These are phyloP conservation scores for Bipolaris zeicola DNA, from an alignment of 2,329 filamentous ascomycete species.

Conservation along the genomic window DNA sequence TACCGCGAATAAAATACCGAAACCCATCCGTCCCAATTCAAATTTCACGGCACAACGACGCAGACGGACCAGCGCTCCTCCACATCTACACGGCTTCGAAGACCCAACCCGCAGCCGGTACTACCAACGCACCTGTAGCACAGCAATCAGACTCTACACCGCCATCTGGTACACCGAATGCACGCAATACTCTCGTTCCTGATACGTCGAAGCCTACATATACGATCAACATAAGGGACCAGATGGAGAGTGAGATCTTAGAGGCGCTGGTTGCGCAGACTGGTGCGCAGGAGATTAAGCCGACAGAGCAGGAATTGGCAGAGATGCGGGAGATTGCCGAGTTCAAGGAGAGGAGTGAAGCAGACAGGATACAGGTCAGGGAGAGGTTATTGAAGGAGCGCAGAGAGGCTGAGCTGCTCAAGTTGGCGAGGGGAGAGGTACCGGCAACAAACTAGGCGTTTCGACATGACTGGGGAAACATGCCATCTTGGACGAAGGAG, in stretches of 20 bases:
- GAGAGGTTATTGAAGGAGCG: slow-evolving; percentile 63
- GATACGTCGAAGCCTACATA: slow-evolving; percentile 47
- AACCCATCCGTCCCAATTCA: slow-evolving; percentile 87
- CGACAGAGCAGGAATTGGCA: slow-evolving; percentile 64
- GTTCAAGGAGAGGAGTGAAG: slow-evolving; percentile 56
- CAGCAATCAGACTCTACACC: slow-evolving; percentile 23
- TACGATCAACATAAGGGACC: slow-evolving; percentile 64
- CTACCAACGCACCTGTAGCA: slow-evolving; percentile 20
- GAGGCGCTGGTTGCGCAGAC: slow-evolving; percentile 66
- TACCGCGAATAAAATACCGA: slow-evolving; percentile 90
- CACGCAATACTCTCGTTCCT: slow-evolving; percentile 33
- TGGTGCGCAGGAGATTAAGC: slow-evolving; percentile 61
- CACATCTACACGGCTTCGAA: slow-evolving; percentile 43
- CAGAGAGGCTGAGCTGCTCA: slow-evolving; percentile 65
- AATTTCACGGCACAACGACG: slow-evolving; percentile 67
- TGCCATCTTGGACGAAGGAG: not conserved
- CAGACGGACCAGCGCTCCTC: slow-evolving; percentile 47
- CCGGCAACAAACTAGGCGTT: slow-evolving; percentile 4
- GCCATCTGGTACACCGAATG: slow-evolving; percentile 27
- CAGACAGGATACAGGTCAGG: slow-evolving; percentile 61
- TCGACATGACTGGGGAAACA: not conserved
- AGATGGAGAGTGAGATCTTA: slow-evolving; percentile 67
- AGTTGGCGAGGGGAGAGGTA: slow-evolving; percentile 56
- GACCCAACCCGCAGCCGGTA: slow-evolving; percentile 16
- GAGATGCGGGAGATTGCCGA: slow-evolving; percentile 65